A percentile compares a stretch with the other conserved stretches of the same genome.
Conservation (phyloP, 768 basidiomycete genomes). For the Kondoa subrosea region DNA sequence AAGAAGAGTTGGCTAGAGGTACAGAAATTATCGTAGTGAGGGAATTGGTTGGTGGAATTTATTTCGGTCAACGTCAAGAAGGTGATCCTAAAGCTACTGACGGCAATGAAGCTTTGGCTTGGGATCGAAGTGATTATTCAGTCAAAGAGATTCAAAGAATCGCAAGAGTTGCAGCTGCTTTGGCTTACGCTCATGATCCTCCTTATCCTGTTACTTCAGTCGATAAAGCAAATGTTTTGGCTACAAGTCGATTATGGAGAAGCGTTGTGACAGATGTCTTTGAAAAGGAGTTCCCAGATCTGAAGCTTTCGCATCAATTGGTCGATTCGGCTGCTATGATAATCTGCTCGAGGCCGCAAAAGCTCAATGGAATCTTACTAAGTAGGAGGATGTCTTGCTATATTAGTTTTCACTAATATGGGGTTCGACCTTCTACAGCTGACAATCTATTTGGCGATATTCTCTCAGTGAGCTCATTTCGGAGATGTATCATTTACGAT, state of each 20-base stretch:
- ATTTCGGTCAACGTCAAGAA: slow-evolving; percentile 88
- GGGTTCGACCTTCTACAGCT: slow-evolving; percentile 20
- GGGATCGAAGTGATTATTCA: slow-evolving; percentile 87
- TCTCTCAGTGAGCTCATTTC: slow-evolving; percentile 40
- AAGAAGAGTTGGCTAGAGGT: slow-evolving; percentile 49
- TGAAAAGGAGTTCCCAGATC: slow-evolving; percentile 66
- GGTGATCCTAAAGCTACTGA: slow-evolving; percentile 41
- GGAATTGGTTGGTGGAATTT: slow-evolving; percentile 88
- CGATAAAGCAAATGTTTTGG: slow-evolving; percentile 98
- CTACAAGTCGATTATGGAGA: slow-evolving; percentile 83
- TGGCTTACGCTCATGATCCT: slow-evolving; percentile 64
- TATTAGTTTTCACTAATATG: neutral
- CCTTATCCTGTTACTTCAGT: slow-evolving; percentile 78
- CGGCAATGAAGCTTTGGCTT: slow-evolving; percentile 47
- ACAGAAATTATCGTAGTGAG: slow-evolving; percentile 78
- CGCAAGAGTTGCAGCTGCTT: slow-evolving; percentile 83
- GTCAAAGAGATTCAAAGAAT: slow-evolving; percentile 82
- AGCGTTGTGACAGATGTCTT: slow-evolving; percentile 77
- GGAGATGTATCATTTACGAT: neutral
- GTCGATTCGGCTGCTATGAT: slow-evolving; percentile 95
- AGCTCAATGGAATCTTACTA: slow-evolving; percentile 84
- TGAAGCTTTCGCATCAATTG: slow-evolving; percentile 73
- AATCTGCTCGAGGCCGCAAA: slow-evolving; percentile 71
- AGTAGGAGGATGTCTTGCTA: slow-evolving; percentile 43
- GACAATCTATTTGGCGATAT: slow-evolving; percentile 31